Percentiles rank a stretch among this genome's conserved stretches.
phyloP scores from a whole-genome alignment of 2,329 filamentous ascomycete genomes.

The Monosporascus sp. region DNA sequence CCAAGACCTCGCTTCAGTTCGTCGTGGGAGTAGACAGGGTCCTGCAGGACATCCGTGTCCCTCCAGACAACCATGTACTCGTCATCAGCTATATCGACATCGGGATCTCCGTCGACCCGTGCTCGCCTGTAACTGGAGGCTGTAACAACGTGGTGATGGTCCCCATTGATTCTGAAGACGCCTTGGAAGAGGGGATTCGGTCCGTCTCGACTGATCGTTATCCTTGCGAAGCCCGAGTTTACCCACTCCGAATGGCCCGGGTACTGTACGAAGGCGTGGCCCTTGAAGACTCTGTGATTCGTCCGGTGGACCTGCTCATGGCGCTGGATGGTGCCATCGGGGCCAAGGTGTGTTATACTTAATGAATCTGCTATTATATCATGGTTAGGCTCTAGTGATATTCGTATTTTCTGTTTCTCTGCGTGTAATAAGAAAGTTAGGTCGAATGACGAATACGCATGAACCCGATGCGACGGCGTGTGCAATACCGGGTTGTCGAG shows the following conservation, averaged over 20 bases:
- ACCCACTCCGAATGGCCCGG: conserved; percentile 62
- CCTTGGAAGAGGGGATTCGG: conserved; percentile 79
- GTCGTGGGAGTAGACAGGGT: conserved; percentile 36
- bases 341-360: conserved; percentile 63
- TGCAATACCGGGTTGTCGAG: conserved; percentile 73
- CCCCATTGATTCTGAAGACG: conserved; percentile 71
- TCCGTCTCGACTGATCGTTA: conserved; percentile 74
- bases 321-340: conserved; percentile 62
- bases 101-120: conserved; percentile 65
- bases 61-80: conserved; percentile 89
- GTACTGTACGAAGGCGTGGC: conserved; percentile 65
- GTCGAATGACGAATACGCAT: conserved; percentile 78
- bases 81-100: conserved; percentile 46
- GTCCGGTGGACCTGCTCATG: conserved; percentile 66
- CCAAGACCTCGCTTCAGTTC: conserved; percentile 59
- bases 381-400: conserved; percentile 83
- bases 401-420: conserved; percentile 63
- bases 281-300: conserved; percentile 80
- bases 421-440: conserved; percentile 71
- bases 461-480: conserved; percentile 71
- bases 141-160: conserved; percentile 84
- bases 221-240: conserved; percentile 79
- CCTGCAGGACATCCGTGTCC: conserved; percentile 70
- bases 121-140: conserved; percentile 68
- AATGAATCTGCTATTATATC: conserved; percentile 78